Evolutionary conservation across 1,139 yeast species (phyloP), one percentile per base, ranked within the genome.

Genomic region (Hyphopichia burtonii): DNA sequence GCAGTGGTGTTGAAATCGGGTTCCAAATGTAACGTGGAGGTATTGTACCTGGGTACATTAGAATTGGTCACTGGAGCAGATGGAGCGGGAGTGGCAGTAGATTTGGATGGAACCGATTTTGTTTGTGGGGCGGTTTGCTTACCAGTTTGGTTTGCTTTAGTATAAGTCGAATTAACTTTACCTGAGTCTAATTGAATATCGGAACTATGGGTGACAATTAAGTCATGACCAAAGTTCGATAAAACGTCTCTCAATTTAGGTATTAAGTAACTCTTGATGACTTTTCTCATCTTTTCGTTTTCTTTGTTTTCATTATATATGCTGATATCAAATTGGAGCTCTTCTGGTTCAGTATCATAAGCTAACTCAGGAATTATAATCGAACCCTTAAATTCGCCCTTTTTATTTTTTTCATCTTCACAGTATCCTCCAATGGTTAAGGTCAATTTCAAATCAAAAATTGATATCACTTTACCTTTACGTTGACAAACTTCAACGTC

Each of bases 401-500:
- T 64, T 9, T 60, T 66, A 2, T 59, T 66, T 12, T 54, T 64
- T 5, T 61, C 59, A 25, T 56, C 57, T 31, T 67, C 65, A 31
- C 55, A 54, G 27, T 28, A 38, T 9, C 95, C 93, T 7, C 63
- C 63, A 54, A 82, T 80, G n/a, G 71, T 73, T 46, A 91, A 61
- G 1, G 78, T 82, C 43, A 91, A 53, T 48, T 82, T 78, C 60
- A 94, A 69, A 58, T 93, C 99, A 63, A 88, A 93, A 46, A 93
- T 70, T 3, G 96, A 87, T 54, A 93, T 91, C 34, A 93, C 95
- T 61, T 93, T 91, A 16, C 99, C 99, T 66, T 94, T 93, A 54
- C 99, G 82, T 68, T 93, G 99, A 48, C 89, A 86, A 28, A 93
- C 98, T 59, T 90, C 98, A 47, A 90, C 96, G 54, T 93, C 99